Evolutionary conservation across 768 basidiomycete genomes (phyloP).

Genomic region (Gymnopilus dilepis): DNA sequence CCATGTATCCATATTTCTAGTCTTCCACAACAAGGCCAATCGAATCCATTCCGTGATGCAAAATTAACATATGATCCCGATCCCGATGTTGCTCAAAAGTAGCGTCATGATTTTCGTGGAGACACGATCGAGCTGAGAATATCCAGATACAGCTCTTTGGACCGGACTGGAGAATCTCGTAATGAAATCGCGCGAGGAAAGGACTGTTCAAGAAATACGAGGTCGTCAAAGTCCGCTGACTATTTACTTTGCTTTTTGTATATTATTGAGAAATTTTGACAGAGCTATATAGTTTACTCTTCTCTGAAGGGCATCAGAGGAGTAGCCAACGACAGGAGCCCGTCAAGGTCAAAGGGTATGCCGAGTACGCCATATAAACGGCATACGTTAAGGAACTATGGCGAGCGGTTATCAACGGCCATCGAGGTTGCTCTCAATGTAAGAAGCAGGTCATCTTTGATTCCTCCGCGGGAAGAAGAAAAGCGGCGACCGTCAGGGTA

Average conservation of each 20-base stretch:
- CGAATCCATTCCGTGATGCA: not conserved
- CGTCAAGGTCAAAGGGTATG: not conserved
- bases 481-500: not conserved
- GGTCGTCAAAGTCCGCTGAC: too few relatives aligned
- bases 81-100: not conserved
- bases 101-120: not conserved
- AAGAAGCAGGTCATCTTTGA: not conserved
- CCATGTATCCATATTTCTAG: slow-evolving; percentile 21
- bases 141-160: not conserved
- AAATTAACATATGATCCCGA: slow-evolving; percentile 7
- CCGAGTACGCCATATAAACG: not conserved
- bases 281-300: not conserved
- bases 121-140: not conserved
- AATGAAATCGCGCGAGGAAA: not conserved
- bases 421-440: not conserved
- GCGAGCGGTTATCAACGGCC: slow-evolving; percentile 15
- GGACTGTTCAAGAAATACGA: too few relatives aligned
- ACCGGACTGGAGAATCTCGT: not conserved
- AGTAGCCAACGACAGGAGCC: slow-evolving; percentile 4
- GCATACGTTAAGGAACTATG: slow-evolving; percentile 1
- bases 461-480: not conserved
- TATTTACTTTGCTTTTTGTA: too few relatives aligned
- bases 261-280: too few relatives aligned
- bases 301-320: slow-evolving; percentile 17
- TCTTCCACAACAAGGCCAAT: not conserved